A percentile compares a stretch with the other conserved stretches of the same genome.
Conservation (phyloP, 192 early-diverging fungal genomes). For the Gryganskiella cystojenkinii region DNA sequence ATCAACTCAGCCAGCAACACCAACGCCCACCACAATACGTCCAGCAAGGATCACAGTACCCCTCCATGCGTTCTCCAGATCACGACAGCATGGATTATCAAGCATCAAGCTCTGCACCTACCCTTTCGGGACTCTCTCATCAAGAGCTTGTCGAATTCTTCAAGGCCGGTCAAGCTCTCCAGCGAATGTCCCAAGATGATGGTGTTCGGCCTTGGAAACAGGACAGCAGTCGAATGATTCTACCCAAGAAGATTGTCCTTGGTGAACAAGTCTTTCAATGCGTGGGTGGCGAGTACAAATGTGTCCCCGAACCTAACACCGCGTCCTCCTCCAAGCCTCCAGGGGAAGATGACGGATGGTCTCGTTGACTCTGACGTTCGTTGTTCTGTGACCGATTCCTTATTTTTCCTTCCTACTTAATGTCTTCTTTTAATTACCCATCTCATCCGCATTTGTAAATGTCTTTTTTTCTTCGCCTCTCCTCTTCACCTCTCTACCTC, state of each 20-base stretch:
- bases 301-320: slow-evolving; percentile 46
- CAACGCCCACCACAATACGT: not conserved
- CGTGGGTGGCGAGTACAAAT: slow-evolving; percentile 51
- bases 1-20: not conserved
- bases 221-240: slow-evolving; percentile 43
- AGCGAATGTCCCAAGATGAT: slow-evolving; percentile 61
- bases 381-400: slow-evolving; percentile 5
- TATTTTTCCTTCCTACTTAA: not conserved
- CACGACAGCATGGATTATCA: not conserved
- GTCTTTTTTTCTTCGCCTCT: not conserved
- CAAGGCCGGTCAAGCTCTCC: slow-evolving; percentile 51
- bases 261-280: slow-evolving; percentile 53
- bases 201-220: slow-evolving; percentile 54
- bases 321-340: slow-evolving; percentile 33
- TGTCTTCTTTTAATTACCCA: not conserved
- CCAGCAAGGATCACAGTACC: not conserved
- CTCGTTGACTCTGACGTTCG: slow-evolving; percentile 17
- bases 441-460: not conserved
- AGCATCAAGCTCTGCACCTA: slow-evolving; percentile 9
- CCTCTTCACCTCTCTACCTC: not conserved
- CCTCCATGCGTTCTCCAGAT: not conserved
- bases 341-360: slow-evolving; percentile 49
- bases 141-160: slow-evolving; percentile 52
- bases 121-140: slow-evolving; percentile 29
- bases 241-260: slow-evolving; percentile 50